Percentiles rank a stretch among this genome's conserved stretches.
phyloP scores from a whole-genome alignment of 768 basidiomycete genomes.

The Phlebiopsis flavidoalba region DNA sequence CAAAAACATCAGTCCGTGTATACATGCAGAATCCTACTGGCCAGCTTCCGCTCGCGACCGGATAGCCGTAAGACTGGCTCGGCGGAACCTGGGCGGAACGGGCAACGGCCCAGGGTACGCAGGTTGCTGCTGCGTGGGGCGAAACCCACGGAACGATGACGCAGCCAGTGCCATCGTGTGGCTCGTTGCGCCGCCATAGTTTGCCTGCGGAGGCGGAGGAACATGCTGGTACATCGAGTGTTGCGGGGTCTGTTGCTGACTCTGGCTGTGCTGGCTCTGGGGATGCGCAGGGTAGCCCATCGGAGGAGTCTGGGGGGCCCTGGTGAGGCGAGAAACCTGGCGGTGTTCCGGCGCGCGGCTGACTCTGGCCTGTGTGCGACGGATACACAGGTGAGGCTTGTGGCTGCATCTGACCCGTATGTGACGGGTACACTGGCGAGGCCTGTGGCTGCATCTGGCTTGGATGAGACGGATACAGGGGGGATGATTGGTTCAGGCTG shows the following conservation, averaged over 20 bases:
- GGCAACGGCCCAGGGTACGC: conserved; percentile 12
- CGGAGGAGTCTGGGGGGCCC: background rate
- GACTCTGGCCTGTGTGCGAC: no score
- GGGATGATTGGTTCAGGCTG: background rate
- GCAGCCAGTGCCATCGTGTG: conserved; percentile 2
- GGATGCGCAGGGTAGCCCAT: background rate
- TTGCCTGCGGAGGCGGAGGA: conserved; percentile 6
- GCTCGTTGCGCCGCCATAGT: background rate
- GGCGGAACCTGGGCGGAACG: conserved; percentile 8
- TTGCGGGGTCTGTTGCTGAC: background rate
- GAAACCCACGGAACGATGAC: background rate
- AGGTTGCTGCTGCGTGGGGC: background rate
- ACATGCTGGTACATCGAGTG: background rate
- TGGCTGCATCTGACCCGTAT: background rate
- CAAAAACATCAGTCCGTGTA: background rate
- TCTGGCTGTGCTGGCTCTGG: conserved; percentile 12
- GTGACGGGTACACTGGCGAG: conserved; percentile 15
- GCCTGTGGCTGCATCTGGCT: conserved; percentile 9
- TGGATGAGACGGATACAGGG: conserved; percentile 5
- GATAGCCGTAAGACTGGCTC: conserved; percentile 2
- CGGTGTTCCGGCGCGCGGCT: no score
- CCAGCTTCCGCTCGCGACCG: conserved; percentile 10
- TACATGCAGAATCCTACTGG: conserved; percentile 3
- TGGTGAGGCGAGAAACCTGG: conserved; percentile 1
- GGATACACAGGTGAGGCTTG: conserved; percentile 13